phyloP scores from a whole-genome alignment of 2,329 filamentous ascomycete species.

The Celoporthe dispersa region DNA sequence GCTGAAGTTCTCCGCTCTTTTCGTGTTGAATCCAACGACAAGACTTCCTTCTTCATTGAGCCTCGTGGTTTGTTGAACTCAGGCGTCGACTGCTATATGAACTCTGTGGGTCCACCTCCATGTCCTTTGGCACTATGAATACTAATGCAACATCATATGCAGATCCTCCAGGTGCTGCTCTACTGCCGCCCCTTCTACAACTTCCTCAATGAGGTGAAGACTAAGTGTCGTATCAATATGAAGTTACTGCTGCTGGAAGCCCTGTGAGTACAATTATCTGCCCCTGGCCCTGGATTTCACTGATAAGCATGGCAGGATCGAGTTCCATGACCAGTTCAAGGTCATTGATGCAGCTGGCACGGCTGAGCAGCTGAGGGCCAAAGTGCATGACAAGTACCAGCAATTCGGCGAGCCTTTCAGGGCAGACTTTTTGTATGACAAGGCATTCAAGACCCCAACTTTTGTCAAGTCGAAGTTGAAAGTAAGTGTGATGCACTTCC shows the following conservation, averaged over 20 bases:
- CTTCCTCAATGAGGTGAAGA: constrained; percentile 85
- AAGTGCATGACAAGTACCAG: constrained; percentile 80
- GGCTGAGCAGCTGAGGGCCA: constrained; percentile 72
- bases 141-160: constrained; percentile 27
- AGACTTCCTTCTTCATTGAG: constrained; percentile 77
- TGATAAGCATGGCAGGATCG: constrained; percentile 65
- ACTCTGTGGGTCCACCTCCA: constrained; percentile 73
- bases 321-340: constrained; percentile 93
- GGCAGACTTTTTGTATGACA: constrained; percentile 94
- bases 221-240: constrained; percentile 85
- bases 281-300: neutral
- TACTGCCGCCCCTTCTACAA: constrained; percentile 95
- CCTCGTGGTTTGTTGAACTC: constrained; percentile 94
- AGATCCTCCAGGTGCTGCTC: constrained; percentile 94
- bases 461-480: constrained; percentile 86
- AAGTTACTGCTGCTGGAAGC: constrained; percentile 88
- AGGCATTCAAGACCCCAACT: constrained; percentile 76
- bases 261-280: constrained; percentile 64
- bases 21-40: constrained; percentile 65
- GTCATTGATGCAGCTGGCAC: constrained; percentile 79
- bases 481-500: constrained; percentile 53
- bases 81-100: constrained; percentile 99
- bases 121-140: neutral
- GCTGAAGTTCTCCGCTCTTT: constrained; percentile 79
- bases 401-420: constrained; percentile 90